Conservation (phyloP, 495 filamentous ascomycete genomes). For the Xylaria curta region DNA sequence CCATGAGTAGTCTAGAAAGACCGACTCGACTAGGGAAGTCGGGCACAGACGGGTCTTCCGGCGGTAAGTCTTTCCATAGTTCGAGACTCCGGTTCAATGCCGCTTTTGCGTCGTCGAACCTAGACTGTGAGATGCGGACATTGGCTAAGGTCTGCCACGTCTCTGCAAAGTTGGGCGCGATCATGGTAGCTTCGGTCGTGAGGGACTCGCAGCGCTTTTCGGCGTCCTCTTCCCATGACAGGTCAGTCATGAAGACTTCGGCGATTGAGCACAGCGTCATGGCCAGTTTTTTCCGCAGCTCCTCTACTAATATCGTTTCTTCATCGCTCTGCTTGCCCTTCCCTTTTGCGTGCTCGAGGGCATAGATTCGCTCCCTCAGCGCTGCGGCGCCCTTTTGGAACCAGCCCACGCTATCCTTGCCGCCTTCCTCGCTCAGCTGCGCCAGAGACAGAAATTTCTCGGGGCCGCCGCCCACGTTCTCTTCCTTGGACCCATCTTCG, state of each 20-base stretch:
- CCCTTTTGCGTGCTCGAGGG: conserved; percentile 42
- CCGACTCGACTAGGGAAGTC: conserved; percentile 84
- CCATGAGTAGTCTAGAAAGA: conserved; percentile 84
- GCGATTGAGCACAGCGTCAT: conserved; percentile 87
- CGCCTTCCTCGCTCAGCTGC: conserved; percentile 88
- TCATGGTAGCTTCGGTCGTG: conserved; percentile 82
- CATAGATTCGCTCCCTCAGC: conserved; percentile 69
- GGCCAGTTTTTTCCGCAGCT: conserved; percentile 79
- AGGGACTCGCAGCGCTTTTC: conserved; percentile 83
- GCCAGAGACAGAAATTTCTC: conserved; percentile 97
- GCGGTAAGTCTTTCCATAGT: conserved; percentile 77
- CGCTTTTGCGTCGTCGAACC: conserved; percentile 75
- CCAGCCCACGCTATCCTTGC: conserved; percentile 82
- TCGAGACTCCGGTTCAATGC: conserved; percentile 78
- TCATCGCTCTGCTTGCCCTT: conserved; percentile 44
- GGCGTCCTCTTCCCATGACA: conserved; percentile 88
- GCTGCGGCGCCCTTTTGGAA: conserved; percentile 80
- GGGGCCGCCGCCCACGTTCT: conserved; percentile 73
- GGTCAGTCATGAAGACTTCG: conserved; percentile 98
- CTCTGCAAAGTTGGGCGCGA: conserved; percentile 76
- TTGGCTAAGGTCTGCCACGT: conserved; percentile 93
- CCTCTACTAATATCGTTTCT: conserved; percentile 54
- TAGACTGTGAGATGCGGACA: conserved; percentile 85
- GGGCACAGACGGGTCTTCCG: conserved; percentile 70
- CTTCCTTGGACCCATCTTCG: conserved; percentile 68